Conservation (phyloP, 768 basidiomycete species). For the Collybia mongolica region DNA sequence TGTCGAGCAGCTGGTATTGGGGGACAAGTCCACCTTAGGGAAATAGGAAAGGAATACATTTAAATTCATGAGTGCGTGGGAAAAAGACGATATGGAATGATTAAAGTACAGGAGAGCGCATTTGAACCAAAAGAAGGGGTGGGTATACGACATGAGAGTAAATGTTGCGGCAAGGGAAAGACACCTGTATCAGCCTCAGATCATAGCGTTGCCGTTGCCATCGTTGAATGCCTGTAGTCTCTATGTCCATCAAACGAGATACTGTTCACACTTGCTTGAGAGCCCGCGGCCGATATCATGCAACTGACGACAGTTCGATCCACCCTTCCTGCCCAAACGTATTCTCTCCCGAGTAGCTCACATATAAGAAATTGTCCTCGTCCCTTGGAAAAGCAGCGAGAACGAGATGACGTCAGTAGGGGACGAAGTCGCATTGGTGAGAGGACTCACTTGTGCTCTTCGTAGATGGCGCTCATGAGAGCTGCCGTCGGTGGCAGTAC, state of each 20-base stretch:
- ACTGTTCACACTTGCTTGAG: constrained; percentile 13
- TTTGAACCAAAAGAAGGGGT: constrained; percentile 10
- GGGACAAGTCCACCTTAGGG: too few species aligned
- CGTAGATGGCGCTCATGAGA: constrained; percentile 98
- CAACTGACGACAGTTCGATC: constrained; percentile 45
- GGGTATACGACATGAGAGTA: constrained; percentile 16
- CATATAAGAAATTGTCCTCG: constrained; percentile 98
- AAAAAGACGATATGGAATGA: constrained; percentile 16
- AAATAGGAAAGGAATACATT: constrained; percentile 11
- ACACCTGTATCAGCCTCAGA: too few species aligned
- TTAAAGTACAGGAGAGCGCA: constrained; percentile 22
- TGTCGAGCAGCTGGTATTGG: too few species aligned
- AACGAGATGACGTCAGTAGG: constrained; percentile 21
- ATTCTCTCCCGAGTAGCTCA: constrained; percentile 98
- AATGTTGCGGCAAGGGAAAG: too few species aligned
- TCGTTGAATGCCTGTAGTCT: constrained; percentile 8
- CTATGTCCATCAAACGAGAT: constrained; percentile 19
- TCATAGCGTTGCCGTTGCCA: not conserved
- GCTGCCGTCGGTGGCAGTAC: constrained; percentile 98
- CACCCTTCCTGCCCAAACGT: constrained; percentile 72
- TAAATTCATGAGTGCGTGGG: constrained; percentile 15
- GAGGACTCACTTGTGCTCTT: constrained; percentile 91
- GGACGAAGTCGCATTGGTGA: constrained; percentile 3
- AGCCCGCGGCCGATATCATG: constrained; percentile 25
- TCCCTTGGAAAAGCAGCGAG: constrained; percentile 67